Conservation (phyloP, 75 land plant species). For the Selaginella moellendorffii region DNA sequence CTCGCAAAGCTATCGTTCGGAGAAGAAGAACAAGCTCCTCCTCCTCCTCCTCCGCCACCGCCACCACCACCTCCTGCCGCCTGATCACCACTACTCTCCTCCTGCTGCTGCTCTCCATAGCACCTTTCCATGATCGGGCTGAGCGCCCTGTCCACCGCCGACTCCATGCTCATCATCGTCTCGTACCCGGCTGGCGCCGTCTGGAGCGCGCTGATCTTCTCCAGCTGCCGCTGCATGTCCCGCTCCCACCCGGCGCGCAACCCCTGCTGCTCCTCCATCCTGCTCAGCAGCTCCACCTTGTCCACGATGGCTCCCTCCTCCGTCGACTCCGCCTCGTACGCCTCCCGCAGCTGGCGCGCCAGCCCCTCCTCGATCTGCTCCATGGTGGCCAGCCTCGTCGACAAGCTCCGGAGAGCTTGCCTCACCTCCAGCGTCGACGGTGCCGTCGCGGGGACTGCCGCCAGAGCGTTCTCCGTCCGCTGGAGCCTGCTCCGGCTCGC, state of each 20-base stretch:
- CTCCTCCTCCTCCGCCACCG: too few species aligned
- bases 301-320: conserved; percentile 24
- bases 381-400: conserved; percentile 24
- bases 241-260: conserved; percentile 32
- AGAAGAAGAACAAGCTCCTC: too few species aligned
- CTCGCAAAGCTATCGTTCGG: too few species aligned
- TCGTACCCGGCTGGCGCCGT: too few species aligned
- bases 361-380: conserved; percentile 33
- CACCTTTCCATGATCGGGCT: too few species aligned
- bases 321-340: conserved; percentile 19
- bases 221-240: conserved; percentile 32
- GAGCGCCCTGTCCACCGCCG: too few species aligned
- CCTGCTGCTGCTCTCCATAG: too few species aligned
- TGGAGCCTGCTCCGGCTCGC: conserved; percentile 30
- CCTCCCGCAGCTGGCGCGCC: conserved; percentile 20
- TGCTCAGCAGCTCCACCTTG: conserved; percentile 28
- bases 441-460: conserved; percentile 14
- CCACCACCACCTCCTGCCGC: too few species aligned
- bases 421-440: conserved; percentile 17
- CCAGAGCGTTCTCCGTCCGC: conserved; percentile 16
- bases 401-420: conserved; percentile 19
- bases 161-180: too few species aligned
- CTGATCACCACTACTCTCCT: too few species aligned
- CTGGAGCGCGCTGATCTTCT: conserved; percentile 27
- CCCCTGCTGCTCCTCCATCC: conserved; percentile 33